Evolutionary conservation across 1,284 basidiomycete species (phyloP).

Genomic region (Trametes polyzona): DNA sequence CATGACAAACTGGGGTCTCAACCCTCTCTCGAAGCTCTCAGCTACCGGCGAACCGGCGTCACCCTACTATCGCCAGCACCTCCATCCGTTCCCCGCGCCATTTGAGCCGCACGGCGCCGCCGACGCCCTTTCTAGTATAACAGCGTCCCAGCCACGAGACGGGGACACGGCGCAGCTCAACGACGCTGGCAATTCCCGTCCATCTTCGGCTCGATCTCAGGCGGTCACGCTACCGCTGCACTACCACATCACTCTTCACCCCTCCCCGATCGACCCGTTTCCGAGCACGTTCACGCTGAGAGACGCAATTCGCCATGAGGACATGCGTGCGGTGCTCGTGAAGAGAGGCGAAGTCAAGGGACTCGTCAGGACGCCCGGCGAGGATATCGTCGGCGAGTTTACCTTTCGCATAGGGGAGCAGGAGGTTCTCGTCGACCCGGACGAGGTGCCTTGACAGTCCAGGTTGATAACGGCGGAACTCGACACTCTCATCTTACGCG

Average conservation of each 20-base stretch:
- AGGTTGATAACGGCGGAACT: neutral
- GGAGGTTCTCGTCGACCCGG: conserved; percentile 25
- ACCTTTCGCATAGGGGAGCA: conserved; percentile 29
- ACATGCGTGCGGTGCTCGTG: conserved; percentile 27
- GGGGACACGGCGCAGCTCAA: neutral
- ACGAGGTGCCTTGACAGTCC: neutral
- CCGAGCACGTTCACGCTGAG: conserved; percentile 29
- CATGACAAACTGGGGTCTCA: conserved; percentile 69
- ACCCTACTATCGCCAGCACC: conserved; percentile 55
- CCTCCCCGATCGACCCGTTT: conserved; percentile 33
- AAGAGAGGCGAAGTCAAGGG: conserved; percentile 35
- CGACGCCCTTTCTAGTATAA: conserved; percentile 9
- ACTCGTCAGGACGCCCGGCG: conserved; percentile 38
- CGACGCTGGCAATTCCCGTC: neutral
- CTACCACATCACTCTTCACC: conserved; percentile 33
- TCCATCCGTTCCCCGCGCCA: conserved; percentile 49
- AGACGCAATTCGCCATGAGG: conserved; percentile 33
- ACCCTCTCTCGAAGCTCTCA: conserved; percentile 32
- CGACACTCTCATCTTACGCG: too few species aligned
- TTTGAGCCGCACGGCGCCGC: conserved; percentile 31
- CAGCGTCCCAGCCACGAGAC: conserved; percentile 3
- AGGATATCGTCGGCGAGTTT: conserved; percentile 26
- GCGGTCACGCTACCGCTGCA: conserved; percentile 10
- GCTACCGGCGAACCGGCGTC: conserved; percentile 27
- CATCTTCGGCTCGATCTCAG: neutral